Percentiles rank a stretch among this genome's conserved stretches.
phyloP scores from a whole-genome alignment of 176 grass and related monocot species.

The Themeda triandra region DNA sequence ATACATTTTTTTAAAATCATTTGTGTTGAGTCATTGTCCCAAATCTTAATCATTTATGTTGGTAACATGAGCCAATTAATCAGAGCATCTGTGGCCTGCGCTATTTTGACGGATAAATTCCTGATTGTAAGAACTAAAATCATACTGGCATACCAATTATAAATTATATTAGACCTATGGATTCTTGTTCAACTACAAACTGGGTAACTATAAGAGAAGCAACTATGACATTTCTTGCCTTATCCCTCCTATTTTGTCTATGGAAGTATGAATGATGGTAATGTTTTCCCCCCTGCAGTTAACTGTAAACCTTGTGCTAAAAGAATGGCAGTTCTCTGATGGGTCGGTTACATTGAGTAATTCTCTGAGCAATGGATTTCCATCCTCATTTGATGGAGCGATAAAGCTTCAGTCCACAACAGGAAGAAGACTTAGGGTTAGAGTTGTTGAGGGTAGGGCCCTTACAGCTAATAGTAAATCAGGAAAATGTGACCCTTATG shows the following conservation, averaged over 20 bases:
- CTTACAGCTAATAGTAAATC: slow-evolving; percentile 71
- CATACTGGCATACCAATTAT: not conserved
- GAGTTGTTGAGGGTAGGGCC: slow-evolving; percentile 67
- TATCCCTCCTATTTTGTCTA: not conserved
- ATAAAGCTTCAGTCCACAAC: slow-evolving; percentile 57
- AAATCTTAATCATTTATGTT: not conserved
- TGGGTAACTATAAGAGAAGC: slow-evolving; percentile 1
- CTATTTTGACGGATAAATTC: not conserved
- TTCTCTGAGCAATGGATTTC: slow-evolving; percentile 30
- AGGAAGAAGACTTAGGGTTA: slow-evolving; percentile 78
- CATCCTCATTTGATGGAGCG: slow-evolving; percentile 34
- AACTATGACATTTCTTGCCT: not conserved
- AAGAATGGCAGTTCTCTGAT: slow-evolving; percentile 99
- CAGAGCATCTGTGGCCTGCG: not conserved
- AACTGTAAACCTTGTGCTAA: slow-evolving; percentile 69
- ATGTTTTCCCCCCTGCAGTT: slow-evolving; percentile 45
- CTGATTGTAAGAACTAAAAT: slow-evolving; percentile 7
- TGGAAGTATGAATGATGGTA: slow-evolving; percentile 9
- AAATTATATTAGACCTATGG: not conserved
- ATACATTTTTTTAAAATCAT: not conserved
- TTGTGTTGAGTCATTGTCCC: not conserved
- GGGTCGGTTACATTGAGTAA: slow-evolving; percentile 69
- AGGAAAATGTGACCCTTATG: slow-evolving; percentile 85
- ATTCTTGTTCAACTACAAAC: not conserved
- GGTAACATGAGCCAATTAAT: not conserved